Conservation (phyloP, 2,329 filamentous ascomycete species). For the Fulvia fulva region DNA sequence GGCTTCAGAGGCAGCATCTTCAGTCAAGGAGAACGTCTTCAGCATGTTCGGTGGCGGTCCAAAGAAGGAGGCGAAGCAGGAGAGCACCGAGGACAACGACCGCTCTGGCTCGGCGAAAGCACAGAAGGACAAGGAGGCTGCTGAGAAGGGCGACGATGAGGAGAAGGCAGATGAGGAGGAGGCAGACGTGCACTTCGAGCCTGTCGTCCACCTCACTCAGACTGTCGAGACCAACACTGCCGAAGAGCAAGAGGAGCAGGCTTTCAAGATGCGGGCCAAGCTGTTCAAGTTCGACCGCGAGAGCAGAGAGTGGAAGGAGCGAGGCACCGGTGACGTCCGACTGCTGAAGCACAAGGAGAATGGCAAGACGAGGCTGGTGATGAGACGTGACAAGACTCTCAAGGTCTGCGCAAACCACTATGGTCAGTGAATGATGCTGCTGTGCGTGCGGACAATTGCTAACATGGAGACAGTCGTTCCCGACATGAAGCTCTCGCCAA, state of each 20-base stretch:
- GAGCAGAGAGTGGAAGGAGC: conserved; percentile 96
- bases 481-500: conserved; percentile 98
- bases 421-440: conserved; percentile 56
- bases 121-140: conserved; percentile 61
- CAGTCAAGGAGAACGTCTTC: conserved; percentile 65
- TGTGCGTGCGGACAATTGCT: conserved; percentile 23
- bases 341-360: conserved; percentile 99
- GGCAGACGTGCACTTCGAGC: conserved; percentile 92
- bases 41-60: conserved; percentile 98
- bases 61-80: conserved; percentile 93
- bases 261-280: conserved; percentile 99
- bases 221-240: conserved; percentile 97
- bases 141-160: conserved; percentile 36
- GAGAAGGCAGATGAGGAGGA: conserved; percentile 54
- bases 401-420: conserved; percentile 99
- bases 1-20: conserved; percentile 35
- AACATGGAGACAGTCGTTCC: conserved; percentile 66
- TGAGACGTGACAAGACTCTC: conserved; percentile 98
- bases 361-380: conserved; percentile 93
- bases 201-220: conserved; percentile 91
- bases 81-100: conserved; percentile 72
- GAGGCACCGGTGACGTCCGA: conserved; percentile 92
- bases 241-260: conserved; percentile 95
- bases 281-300: conserved; percentile 97
- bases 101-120: conserved; percentile 74